Conservation (phyloP, 495 filamentous ascomycete species). For the Podospora sp. region DNA sequence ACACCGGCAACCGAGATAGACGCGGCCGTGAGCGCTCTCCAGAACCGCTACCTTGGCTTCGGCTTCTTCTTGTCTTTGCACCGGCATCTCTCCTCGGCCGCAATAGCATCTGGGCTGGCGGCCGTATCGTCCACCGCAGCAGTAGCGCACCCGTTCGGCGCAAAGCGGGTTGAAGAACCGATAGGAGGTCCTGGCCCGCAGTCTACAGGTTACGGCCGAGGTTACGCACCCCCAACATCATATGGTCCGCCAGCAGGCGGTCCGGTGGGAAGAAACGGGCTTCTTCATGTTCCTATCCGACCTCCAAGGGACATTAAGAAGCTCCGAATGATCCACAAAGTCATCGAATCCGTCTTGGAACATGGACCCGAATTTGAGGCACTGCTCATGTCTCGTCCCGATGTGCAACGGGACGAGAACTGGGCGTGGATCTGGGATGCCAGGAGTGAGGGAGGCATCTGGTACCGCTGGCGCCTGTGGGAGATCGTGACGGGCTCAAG, state of each 20-base stretch:
- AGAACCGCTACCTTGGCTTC: conserved; percentile 84
- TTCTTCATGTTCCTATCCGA: conserved; percentile 71
- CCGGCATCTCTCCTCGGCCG: conserved; percentile 82
- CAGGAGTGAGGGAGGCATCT: conserved; percentile 74
- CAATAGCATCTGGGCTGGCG: conserved; percentile 59
- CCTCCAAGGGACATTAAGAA: conserved; percentile 78
- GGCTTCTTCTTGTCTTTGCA: conserved; percentile 83
- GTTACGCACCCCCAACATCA: conserved; percentile 80
- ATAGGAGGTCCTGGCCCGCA: conserved; percentile 56
- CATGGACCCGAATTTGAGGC: conserved; percentile 91
- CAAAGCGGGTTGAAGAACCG: conserved; percentile 63
- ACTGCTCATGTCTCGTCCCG: conserved; percentile 79
- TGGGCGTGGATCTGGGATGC: conserved; percentile 97
- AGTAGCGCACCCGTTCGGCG: conserved; percentile 77
- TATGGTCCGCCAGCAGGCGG: conserved; percentile 55
- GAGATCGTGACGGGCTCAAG: conserved; percentile 66
- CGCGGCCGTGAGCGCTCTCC: conserved; percentile 70
- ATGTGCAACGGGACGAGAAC: conserved; percentile 79
- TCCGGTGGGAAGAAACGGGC: conserved; percentile 47
- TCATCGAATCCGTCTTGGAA: conserved; percentile 74
- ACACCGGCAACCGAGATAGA: conserved; percentile 87
- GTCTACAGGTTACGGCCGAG: conserved; percentile 63
- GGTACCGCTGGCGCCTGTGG: conserved; percentile 92
- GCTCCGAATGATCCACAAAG: conserved; percentile 84
- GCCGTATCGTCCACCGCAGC: conserved; percentile 54